Conservation (phyloP, 2,329 filamentous ascomycete species). For the Dothistroma pini region DNA sequence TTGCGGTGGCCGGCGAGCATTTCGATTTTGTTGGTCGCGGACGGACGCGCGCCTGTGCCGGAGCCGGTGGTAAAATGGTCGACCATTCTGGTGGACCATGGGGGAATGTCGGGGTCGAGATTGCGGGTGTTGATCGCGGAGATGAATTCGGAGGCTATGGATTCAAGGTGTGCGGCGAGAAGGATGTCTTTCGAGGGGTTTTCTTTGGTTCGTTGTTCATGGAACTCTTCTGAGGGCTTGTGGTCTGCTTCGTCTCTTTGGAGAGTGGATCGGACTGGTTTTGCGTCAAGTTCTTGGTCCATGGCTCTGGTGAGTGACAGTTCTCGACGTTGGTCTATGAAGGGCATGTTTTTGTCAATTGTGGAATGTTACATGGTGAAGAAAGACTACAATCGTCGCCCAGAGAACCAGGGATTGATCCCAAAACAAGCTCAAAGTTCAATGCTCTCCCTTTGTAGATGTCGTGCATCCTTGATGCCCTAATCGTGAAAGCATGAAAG, state of each 20-base stretch:
- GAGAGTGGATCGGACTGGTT: neutral
- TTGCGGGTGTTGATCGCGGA: conserved; percentile 9
- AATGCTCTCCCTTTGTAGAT: neutral
- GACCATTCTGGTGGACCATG: conserved; percentile 1
- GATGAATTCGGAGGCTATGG: conserved; percentile 3
- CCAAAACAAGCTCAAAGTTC: neutral
- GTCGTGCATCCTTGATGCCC: neutral
- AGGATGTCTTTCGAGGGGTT: neutral
- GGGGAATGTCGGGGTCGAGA: neutral
- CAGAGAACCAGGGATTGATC: neutral
- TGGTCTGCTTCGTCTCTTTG: neutral
- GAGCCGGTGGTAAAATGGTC: conserved; percentile 6
- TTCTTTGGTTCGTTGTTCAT: neutral
- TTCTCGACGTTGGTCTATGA: neutral
- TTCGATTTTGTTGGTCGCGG: conserved; percentile 4
- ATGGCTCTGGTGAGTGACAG: neutral
- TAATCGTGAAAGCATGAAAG: neutral
- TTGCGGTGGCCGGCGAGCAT: conserved; percentile 6
- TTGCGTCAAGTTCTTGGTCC: neutral
- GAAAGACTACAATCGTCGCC: neutral
- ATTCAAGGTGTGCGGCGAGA: conserved; percentile 2
- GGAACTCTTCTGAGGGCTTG: neutral
- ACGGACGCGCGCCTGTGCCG: conserved; percentile 4
- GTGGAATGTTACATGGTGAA: neutral
- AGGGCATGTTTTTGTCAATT: neutral